phyloP scores from a whole-genome alignment of 164 flowering plant genomes.

The Vitis rupestris region DNA sequence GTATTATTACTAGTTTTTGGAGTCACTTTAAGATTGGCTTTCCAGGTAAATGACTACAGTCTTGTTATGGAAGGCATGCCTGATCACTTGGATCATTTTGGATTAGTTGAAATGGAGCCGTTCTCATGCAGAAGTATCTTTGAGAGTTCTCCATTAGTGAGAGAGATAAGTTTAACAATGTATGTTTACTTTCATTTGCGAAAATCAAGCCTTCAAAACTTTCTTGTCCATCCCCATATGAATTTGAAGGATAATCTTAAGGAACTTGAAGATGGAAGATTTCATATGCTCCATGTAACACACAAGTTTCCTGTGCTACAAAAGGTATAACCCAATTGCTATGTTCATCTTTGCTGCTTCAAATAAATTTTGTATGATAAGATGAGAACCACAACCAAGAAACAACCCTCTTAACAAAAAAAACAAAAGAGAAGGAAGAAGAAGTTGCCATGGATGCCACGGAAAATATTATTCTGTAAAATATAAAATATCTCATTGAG shows the following conservation, averaged over 20 bases:
- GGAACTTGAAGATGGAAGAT: conserved; percentile 40
- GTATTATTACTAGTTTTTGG: background rate
- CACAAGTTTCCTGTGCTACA: conserved; percentile 68
- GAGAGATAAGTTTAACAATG: conserved; percentile 25
- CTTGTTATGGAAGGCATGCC: conserved; percentile 59
- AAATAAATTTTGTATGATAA: background rate
- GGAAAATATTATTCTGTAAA: background rate
- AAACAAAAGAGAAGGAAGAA: too few relatives aligned
- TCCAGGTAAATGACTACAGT: conserved; percentile 57
- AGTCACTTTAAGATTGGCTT: background rate
- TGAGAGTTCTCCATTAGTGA: conserved; percentile 18
- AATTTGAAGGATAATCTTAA: conserved; percentile 20
- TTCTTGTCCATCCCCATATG: conserved; percentile 17
- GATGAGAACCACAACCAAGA: background rate
- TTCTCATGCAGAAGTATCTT: conserved; percentile 66
- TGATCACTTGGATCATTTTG: conserved; percentile 21
- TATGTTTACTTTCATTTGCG: conserved; percentile 42
- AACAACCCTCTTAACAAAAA: too few relatives aligned
- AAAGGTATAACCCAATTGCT: conserved; percentile 35
- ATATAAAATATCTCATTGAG: background rate
- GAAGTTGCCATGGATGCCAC: too few relatives aligned
- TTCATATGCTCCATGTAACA: conserved; percentile 54
- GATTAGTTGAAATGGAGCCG: conserved; percentile 21
- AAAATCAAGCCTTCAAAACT: conserved; percentile 32
- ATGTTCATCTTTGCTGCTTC: background rate